A percentile compares a stretch with the other conserved stretches of the same genome.
Evolutionary conservation across 345 rosid species (phyloP).

Genomic region (Alliaria petiolata): DNA sequence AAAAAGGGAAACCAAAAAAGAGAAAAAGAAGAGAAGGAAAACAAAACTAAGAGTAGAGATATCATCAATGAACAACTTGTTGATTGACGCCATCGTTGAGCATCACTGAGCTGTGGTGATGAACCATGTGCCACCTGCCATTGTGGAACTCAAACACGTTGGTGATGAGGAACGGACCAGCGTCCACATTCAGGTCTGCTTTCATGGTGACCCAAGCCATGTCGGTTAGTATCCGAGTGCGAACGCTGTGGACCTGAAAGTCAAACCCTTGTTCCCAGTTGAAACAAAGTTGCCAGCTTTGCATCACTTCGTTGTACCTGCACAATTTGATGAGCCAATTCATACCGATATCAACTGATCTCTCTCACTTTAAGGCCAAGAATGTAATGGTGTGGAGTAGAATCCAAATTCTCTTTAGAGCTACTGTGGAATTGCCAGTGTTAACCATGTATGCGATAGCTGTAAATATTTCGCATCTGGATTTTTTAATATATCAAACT

Average conservation of each 20-base stretch:
- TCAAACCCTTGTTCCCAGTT: slow-evolving; percentile 82
- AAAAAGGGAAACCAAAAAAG: background rate
- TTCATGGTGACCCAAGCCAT: slow-evolving; percentile 99
- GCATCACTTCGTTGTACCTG: slow-evolving; percentile 86
- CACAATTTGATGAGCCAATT: background rate
- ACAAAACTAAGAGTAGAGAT: background rate
- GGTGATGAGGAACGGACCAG: slow-evolving; percentile 68
- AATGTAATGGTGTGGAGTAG: background rate
- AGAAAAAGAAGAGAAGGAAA: background rate
- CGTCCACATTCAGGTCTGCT: slow-evolving; percentile 59
- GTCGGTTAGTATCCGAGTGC: slow-evolving; percentile 72
- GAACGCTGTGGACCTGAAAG: slow-evolving; percentile 76
- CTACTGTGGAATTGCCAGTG: background rate
- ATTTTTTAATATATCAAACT: background rate
- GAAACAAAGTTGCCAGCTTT: slow-evolving; percentile 93
- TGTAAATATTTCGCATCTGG: too few species aligned
- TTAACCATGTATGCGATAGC: background rate
- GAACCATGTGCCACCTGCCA: slow-evolving; percentile 89
- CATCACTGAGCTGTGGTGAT: slow-evolving; percentile 80
- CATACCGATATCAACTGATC: background rate
- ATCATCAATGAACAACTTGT: slow-evolving; percentile 23
- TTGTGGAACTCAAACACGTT: slow-evolving; percentile 83
- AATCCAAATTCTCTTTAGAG: background rate
- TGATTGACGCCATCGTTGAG: slow-evolving; percentile 40
- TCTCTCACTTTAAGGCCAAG: background rate